phyloP scores from a whole-genome alignment of 192 early-diverging fungal genomes.

The Fimicolochytrium jonesii region DNA sequence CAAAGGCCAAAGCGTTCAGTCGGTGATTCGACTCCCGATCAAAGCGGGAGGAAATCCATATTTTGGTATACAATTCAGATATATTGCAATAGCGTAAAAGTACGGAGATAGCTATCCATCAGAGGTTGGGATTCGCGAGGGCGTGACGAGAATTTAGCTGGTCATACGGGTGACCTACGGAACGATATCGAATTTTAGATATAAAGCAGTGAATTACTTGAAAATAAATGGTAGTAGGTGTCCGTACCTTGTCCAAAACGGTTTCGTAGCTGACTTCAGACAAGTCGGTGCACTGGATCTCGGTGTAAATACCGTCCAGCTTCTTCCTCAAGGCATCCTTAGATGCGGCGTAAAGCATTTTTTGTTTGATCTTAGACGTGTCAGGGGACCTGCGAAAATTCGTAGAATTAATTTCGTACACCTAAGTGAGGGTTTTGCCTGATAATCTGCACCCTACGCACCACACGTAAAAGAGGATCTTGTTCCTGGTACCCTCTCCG shows the following conservation, averaged over 20 bases:
- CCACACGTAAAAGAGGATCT: constrained; percentile 85
- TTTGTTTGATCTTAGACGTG: constrained; percentile 63
- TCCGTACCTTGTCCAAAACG: constrained; percentile 62
- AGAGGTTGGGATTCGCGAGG: no score
- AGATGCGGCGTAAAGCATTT: constrained; percentile 89
- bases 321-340: constrained; percentile 73
- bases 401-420: background rate
- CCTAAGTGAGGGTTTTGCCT: no score
- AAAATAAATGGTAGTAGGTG: background rate
- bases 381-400: constrained; percentile 69
- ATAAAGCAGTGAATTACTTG: no score
- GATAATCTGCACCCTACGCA: constrained; percentile 32
- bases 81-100: no score
- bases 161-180: constrained; percentile 38
- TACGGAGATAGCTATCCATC: no score
- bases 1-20: no score
- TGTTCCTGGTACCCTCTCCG: constrained; percentile 69
- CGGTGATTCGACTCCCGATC: no score
- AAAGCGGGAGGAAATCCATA: no score
- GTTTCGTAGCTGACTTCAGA: constrained; percentile 67
- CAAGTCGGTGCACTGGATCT: constrained; percentile 82
- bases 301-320: constrained; percentile 67
- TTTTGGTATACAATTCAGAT: no score
- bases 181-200: background rate
- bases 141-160: no score